A percentile compares a stretch with the other conserved stretches of the same genome.
Evolutionary conservation across 208 protist species (phyloP).

Genomic region (Histomonas meleagridis): DNA sequence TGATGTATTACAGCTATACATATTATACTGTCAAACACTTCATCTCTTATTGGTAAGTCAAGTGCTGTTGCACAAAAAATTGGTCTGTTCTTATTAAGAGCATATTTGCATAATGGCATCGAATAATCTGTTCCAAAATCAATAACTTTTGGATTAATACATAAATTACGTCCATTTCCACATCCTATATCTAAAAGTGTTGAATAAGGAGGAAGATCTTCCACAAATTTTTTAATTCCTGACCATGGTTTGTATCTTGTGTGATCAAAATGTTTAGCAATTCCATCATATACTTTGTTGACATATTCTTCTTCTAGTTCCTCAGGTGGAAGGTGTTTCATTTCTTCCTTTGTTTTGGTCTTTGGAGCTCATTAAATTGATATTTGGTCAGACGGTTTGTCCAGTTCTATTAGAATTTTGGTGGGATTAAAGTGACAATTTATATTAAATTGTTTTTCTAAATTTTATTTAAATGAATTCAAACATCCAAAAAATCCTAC

Average conservation of each 20-base stretch:
- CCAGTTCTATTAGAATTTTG: too few relatives aligned
- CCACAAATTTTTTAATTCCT: not conserved
- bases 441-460: too few relatives aligned
- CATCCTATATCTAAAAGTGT: not conserved
- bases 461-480: too few relatives aligned
- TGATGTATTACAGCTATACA: constrained; percentile 11
- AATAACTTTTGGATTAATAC: not conserved
- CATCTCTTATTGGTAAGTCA: not conserved
- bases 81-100: not conserved
- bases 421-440: too few relatives aligned
- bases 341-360: too few relatives aligned
- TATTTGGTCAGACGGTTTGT: too few relatives aligned
- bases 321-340: not conserved
- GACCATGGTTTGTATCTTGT: not conserved
- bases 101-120: not conserved
- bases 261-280: not conserved
- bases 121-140: not conserved
- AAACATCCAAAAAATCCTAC: too few relatives aligned
- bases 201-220: not conserved
- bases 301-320: not conserved
- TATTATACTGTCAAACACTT: not conserved
- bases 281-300: not conserved
- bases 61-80: not conserved
- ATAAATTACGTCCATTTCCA: not conserved
- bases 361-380: too few relatives aligned